These are phyloP conservation scores for Umbellularia californica DNA, from an alignment of 164 flowering plant species.

Conservation along the genomic window DNA sequence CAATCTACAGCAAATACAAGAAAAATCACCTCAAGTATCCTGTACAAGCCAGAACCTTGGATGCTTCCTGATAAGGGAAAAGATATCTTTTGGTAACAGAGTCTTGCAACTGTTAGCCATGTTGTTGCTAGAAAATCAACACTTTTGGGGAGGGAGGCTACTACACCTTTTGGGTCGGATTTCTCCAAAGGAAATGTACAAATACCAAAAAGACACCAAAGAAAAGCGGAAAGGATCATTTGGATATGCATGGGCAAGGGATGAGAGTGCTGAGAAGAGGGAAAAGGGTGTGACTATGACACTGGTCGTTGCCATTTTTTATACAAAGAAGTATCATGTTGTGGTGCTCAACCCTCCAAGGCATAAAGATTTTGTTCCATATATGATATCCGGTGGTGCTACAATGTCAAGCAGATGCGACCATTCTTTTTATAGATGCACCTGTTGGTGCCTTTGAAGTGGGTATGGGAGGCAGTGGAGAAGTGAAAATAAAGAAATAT, in stretches of 20 bases:
- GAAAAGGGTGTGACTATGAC: constrained; percentile 97
- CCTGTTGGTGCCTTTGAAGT: constrained; percentile 86
- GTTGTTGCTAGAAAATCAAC: too few relatives aligned
- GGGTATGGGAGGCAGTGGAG: constrained; percentile 64
- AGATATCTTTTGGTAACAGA: too few relatives aligned
- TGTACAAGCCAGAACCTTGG: too few relatives aligned
- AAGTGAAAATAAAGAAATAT: constrained; percentile 90
- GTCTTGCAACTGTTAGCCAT: too few relatives aligned
- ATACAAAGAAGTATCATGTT: constrained; percentile 68
- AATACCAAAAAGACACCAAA: too few relatives aligned
- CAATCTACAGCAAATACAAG: too few relatives aligned
- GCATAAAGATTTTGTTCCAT: constrained; percentile 96
- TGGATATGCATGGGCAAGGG: constrained; percentile 90
- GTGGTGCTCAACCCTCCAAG: constrained; percentile 97
- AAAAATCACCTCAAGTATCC: too few relatives aligned
- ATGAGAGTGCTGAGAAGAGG: constrained; percentile 93
- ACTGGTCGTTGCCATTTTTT: constrained; percentile 89
- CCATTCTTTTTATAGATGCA: constrained; percentile 92
- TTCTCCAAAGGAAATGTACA: too few relatives aligned
- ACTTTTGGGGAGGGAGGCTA: too few relatives aligned
- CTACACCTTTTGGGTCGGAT: too few relatives aligned
- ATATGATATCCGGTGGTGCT: constrained; percentile 83
- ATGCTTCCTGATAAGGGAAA: too few relatives aligned
- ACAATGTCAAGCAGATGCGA: constrained; percentile 80
- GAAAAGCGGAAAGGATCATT: too few relatives aligned